Evolutionary conservation across 805 yeast species (phyloP).

Genomic region (Candida insectalens): DNA sequence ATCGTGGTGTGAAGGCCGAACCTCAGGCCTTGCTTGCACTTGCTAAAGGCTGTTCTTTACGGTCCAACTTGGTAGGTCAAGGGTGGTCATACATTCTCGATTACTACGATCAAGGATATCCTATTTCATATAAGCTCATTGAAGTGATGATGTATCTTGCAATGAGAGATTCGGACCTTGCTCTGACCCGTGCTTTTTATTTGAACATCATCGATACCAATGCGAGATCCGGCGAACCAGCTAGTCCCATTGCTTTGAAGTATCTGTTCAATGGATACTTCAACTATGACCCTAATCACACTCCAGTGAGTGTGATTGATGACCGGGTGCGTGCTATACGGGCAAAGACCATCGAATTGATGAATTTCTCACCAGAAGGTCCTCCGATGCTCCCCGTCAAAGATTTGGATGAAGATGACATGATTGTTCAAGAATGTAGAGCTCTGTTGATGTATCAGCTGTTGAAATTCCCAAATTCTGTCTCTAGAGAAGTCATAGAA

Average conservation of each 20-base stretch:
- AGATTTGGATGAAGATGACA: slow-evolving; percentile 15
- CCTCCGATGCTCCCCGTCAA: slow-evolving; percentile 66
- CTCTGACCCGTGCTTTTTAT: slow-evolving; percentile 61
- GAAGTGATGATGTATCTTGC: slow-evolving; percentile 68
- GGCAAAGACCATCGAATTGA: slow-evolving; percentile 22
- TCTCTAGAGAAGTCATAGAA: slow-evolving; percentile 35
- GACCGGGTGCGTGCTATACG: slow-evolving; percentile 34
- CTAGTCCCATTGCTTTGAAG: slow-evolving; percentile 17
- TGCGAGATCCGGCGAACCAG: slow-evolving; percentile 11
- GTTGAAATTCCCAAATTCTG: slow-evolving; percentile 30
- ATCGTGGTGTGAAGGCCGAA: slow-evolving; percentile 25
- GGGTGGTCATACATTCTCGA: slow-evolving; percentile 79
- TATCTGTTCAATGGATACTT: slow-evolving; percentile 36
- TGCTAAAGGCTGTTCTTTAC: slow-evolving; percentile 59
- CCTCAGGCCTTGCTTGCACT: slow-evolving; percentile 41
- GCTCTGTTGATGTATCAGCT: slow-evolving; percentile 62
- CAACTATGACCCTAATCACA: slow-evolving; percentile 8
- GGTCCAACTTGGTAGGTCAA: slow-evolving; percentile 33
- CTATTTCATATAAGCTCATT: slow-evolving; percentile 33
- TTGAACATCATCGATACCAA: slow-evolving; percentile 18
- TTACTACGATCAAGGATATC: slow-evolving; percentile 35
- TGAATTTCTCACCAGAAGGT: slow-evolving; percentile 29
- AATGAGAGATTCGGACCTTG: slow-evolving; percentile 72
- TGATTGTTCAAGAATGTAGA: slow-evolving; percentile 61
- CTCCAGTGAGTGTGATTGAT: slow-evolving; percentile 25